Evolutionary conservation across 805 yeast genomes (phyloP).

Genomic region (Wickerhamia fluorescens): DNA sequence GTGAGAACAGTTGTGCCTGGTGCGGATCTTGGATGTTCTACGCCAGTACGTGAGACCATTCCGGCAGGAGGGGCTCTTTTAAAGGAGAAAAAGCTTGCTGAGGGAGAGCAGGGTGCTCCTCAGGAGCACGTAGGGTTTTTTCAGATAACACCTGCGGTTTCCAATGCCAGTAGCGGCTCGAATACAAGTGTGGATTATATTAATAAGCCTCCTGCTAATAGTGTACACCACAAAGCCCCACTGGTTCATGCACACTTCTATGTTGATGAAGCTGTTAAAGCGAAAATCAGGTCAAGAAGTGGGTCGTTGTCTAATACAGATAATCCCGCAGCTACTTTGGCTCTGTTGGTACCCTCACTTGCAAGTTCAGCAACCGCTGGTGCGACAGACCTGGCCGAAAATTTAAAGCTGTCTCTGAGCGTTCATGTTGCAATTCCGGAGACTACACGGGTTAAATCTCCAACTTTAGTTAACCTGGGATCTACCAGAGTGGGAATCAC

Average conservation of each 20-base stretch:
- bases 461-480: too few relatives aligned
- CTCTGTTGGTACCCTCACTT: background rate
- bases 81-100: slow-evolving; percentile 19
- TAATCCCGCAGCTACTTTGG: slow-evolving; percentile 3
- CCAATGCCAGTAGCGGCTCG: background rate
- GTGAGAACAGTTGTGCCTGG: background rate
- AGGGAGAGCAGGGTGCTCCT: background rate
- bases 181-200: slow-evolving; percentile 15
- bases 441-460: background rate
- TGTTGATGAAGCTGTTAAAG: slow-evolving; percentile 61
- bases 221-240: slow-evolving; percentile 44
- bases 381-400: too few relatives aligned
- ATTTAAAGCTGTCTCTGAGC: background rate
- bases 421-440: slow-evolving; percentile 1
- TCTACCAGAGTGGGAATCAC: too few relatives aligned
- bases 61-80: slow-evolving; percentile 43
- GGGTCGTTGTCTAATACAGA: slow-evolving; percentile 24
- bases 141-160: background rate
- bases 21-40: background rate
- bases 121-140: background rate
- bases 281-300: slow-evolving; percentile 32
- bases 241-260: slow-evolving; percentile 77
- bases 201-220: slow-evolving; percentile 23
- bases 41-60: slow-evolving; percentile 20
- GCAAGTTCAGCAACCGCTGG: background rate